These are phyloP conservation scores for Sphenostylis stenocarpa DNA, from an alignment of 306 rosid species.

Conservation along the genomic window DNA sequence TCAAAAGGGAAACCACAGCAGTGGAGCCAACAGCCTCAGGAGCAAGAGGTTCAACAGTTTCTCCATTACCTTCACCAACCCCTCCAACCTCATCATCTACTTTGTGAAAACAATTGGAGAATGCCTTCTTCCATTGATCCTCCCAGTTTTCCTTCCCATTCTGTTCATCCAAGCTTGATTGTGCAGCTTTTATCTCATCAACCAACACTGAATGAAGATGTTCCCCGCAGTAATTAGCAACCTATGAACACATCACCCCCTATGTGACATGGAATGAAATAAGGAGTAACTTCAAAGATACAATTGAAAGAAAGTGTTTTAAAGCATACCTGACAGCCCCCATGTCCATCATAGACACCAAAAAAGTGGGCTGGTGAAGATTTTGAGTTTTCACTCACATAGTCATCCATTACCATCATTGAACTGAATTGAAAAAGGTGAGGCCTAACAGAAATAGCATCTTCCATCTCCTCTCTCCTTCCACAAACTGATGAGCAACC, in stretches of 20 bases:
- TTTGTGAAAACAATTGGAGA: conserved; percentile 60
- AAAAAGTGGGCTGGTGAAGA: conserved; percentile 53
- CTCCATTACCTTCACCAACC: conserved; percentile 7
- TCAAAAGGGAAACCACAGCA: conserved; percentile 68
- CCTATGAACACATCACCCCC: conserved; percentile 45
- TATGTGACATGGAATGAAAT: conserved; percentile 16
- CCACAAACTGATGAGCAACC: conserved; percentile 69
- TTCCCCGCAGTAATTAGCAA: conserved; percentile 72
- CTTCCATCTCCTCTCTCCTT: conserved; percentile 86
- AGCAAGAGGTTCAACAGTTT: conserved; percentile 43
- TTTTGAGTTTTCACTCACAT: conserved; percentile 30
- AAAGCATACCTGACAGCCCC: conserved; percentile 66
- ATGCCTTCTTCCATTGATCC: conserved; percentile 62
- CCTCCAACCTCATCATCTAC: conserved; percentile 68
- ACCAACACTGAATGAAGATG: conserved; percentile 63
- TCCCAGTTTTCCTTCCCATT: conserved; percentile 40
- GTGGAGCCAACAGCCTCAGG: conserved; percentile 82
- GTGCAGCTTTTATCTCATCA: conserved; percentile 57
- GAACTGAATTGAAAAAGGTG: conserved; percentile 52
- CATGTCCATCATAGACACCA: conserved; percentile 86
- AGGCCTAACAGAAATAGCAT: conserved; percentile 59
- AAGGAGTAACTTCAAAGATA: conserved; percentile 20
- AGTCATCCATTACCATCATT: conserved; percentile 45
- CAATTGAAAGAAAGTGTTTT: neutral
- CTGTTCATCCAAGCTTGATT: conserved; percentile 31